These are phyloP conservation scores for Lactifluus echinatus DNA, from an alignment of 768 basidiomycete genomes.

Conservation along the genomic window DNA sequence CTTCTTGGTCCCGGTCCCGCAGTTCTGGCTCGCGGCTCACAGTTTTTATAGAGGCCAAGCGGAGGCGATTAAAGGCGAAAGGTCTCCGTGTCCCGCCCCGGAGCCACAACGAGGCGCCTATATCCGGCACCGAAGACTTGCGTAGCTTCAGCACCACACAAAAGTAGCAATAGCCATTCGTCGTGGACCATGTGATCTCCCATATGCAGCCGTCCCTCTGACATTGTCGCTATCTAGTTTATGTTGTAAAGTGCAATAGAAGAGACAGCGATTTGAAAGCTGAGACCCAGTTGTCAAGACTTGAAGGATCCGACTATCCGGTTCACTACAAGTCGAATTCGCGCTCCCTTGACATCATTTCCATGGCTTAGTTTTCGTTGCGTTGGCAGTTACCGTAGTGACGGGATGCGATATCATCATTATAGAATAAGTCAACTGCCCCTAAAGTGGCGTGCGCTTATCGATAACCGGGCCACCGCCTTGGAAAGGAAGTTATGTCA, in stretches of 20 bases:
- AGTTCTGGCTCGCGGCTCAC: slow-evolving; percentile 5
- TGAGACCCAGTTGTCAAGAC: not conserved
- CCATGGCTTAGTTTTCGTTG: not conserved
- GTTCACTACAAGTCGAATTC: not conserved
- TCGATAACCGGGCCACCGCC: not conserved
- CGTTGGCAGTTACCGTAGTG: not conserved
- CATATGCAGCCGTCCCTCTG: not conserved
- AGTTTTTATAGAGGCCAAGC: slow-evolving; percentile 49
- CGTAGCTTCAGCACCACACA: not conserved
- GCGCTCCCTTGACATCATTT: not conserved
- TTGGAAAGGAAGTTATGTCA: not conserved
- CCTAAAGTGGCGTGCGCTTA: not conserved
- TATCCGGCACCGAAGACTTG: not conserved
- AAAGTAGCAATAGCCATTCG: not conserved
- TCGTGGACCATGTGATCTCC: not conserved
- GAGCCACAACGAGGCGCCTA: slow-evolving; percentile 26
- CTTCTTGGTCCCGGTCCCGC: not conserved
- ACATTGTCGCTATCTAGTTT: not conserved
- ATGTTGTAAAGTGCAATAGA: not conserved
- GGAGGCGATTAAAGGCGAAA: slow-evolving; percentile 67
- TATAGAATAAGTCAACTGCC: not conserved
- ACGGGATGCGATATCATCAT: not conserved
- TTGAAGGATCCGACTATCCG: not conserved
- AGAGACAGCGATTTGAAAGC: not conserved
- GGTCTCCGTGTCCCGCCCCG: slow-evolving; percentile 60